Evolutionary conservation across 2,329 filamentous ascomycete genomes (phyloP).

Genomic region (Colletotrichum chlorophyti): DNA sequence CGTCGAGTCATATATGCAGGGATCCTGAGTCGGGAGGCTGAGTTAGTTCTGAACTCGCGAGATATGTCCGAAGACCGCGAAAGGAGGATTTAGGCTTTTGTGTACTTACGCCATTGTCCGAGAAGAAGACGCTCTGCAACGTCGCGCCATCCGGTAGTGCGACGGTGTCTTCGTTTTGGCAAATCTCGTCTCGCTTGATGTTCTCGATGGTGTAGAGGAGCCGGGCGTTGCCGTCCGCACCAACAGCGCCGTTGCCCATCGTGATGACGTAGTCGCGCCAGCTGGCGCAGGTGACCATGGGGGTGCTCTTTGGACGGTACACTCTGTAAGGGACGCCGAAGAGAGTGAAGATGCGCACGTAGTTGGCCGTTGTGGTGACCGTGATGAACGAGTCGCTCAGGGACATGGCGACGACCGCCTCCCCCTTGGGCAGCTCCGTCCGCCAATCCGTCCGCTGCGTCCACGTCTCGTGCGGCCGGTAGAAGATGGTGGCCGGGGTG

Average conservation of each 20-base stretch:
- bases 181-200: slow-evolving; percentile 90
- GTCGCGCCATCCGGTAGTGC: slow-evolving; percentile 78
- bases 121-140: slow-evolving; percentile 88
- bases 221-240: slow-evolving; percentile 77
- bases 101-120: slow-evolving; percentile 78
- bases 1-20: slow-evolving; percentile 93
- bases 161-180: slow-evolving; percentile 91
- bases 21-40: slow-evolving; percentile 64
- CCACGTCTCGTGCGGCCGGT: slow-evolving; percentile 97
- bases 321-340: slow-evolving; percentile 90
- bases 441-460: slow-evolving; percentile 90
- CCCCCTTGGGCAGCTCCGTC: slow-evolving; percentile 84
- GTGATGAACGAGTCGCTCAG: slow-evolving; percentile 91
- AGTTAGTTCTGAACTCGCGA: slow-evolving; percentile 12
- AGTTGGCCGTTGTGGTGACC: slow-evolving; percentile 84
- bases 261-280: slow-evolving; percentile 98
- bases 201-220: slow-evolving; percentile 94
- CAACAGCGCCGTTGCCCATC: slow-evolving; percentile 88
- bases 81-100: not conserved
- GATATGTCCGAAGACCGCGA: not conserved
- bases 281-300: slow-evolving; percentile 90
- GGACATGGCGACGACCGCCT: slow-evolving; percentile 86
- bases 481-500: slow-evolving; percentile 83
- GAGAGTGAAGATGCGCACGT: slow-evolving; percentile 90
- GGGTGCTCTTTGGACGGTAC: slow-evolving; percentile 88